A percentile compares a stretch with the other conserved stretches of the same genome.
phyloP scores from a whole-genome alignment of 2,329 filamentous ascomycete genomes.

The Drechslera avenae region DNA sequence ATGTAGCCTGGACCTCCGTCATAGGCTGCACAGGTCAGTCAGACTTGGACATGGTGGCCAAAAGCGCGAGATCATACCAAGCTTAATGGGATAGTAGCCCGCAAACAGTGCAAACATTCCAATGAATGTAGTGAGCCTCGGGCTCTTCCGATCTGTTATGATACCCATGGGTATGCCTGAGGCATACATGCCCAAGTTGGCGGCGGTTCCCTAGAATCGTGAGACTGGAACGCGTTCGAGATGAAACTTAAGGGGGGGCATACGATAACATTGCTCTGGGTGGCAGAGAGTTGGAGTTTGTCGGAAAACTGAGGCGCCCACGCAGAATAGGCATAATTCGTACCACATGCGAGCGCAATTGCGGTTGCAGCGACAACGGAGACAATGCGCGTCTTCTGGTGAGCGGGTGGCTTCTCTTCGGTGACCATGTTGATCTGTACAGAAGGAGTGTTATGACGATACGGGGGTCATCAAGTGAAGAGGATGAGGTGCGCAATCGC shows the following conservation, averaged over 20 bases:
- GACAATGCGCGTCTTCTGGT: slow-evolving; percentile 71
- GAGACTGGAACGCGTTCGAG: slow-evolving; percentile 28
- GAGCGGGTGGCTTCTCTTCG: slow-evolving; percentile 45
- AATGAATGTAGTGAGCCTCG: slow-evolving; percentile 75
- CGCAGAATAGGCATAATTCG: slow-evolving; percentile 97
- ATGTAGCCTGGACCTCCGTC: slow-evolving; percentile 66
- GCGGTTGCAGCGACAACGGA: slow-evolving; percentile 84
- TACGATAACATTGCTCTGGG: slow-evolving; percentile 89
- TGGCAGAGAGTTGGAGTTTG: slow-evolving; percentile 84
- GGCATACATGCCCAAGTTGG: slow-evolving; percentile 93
- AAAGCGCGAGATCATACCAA: slow-evolving; percentile 46
- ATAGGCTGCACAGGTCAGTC: slow-evolving; percentile 66
- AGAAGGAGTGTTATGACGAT: slow-evolving; percentile 21
- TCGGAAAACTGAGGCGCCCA: slow-evolving; percentile 97
- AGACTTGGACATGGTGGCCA: slow-evolving; percentile 20
- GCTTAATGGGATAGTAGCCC: slow-evolving; percentile 86
- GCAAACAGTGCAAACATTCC: slow-evolving; percentile 73
- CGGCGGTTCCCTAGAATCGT: slow-evolving; percentile 60
- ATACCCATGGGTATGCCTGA: slow-evolving; percentile 88
- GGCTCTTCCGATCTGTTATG: slow-evolving; percentile 81
- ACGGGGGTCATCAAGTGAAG: slow-evolving; percentile 28
- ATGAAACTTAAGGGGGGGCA: slow-evolving; percentile 34
- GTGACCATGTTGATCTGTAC: slow-evolving; percentile 29
- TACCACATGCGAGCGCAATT: slow-evolving; percentile 88
- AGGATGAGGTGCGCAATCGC: slow-evolving; percentile 7